Base-by-base conservation (phyloP, 1,284 basidiomycete species). In the Pascua sp. region DNA sequence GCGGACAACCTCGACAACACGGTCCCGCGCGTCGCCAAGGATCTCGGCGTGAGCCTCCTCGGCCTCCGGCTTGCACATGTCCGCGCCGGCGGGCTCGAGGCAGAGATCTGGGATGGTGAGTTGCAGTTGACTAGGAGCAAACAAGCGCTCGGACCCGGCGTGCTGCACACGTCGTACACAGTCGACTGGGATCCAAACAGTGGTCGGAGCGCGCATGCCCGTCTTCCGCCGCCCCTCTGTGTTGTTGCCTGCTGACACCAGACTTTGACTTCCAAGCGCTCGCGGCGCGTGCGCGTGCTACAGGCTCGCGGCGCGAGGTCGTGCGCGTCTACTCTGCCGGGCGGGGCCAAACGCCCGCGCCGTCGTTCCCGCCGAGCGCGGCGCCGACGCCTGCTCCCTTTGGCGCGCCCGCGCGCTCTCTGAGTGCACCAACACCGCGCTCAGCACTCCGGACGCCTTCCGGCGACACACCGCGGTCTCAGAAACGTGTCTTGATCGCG, bases 31-130 rank as follows among this genome's bases (percentile, higher is more conserved):
- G 57, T 63, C 16, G 56, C 57, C 1, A 52, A 49, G 16, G 44
- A 51, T 5, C 56, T 68, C 18, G 48, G 54, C 12, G 51, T 57
- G 18, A 51, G 49, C 11, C 38, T 51, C 39, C 53, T 55, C 36
- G 60, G 62, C 37, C 40, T 67, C 18, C 52, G 57, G 2, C 40
- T 67, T 17, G 51, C 51, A 32, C 69, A 72, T 49, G 60, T 72
- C 11, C 57, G 70, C 42, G 52, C 60, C 4, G 58, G 62, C 11
- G 70, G 67, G 4, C 32, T 61, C 39, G 67, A 69, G 48, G 63
- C 63, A 1, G 63, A 65, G 17, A 62, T 72, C 2, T 63, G 59
- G 55, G 70, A 72, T 54, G 63, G 70, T 72, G 47, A 55, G 68
- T 65, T 0, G 47, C 44, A 13, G 11, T 24, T 11, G 8, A 13